Evolutionary conservation across 2,329 filamentous ascomycete species (phyloP).

Genomic region (Beauveria pseudobassiana): DNA sequence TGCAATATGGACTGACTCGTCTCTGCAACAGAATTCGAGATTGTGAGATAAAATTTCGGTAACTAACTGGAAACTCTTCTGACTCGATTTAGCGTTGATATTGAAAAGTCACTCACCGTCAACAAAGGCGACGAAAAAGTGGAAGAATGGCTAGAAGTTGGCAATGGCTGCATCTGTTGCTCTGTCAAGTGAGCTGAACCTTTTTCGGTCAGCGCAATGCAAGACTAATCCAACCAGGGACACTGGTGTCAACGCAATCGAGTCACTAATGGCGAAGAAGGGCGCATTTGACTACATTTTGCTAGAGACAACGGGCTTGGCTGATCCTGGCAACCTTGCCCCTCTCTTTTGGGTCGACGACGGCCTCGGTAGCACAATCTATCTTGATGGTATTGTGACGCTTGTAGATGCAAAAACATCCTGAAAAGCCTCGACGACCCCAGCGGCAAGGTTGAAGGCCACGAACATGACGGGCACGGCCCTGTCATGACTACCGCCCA

Average conservation of each 20-base stretch:
- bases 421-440: slow-evolving; percentile 72
- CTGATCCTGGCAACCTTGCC: slow-evolving; percentile 91
- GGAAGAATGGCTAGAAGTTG: slow-evolving; percentile 91
- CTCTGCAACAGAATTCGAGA: slow-evolving; percentile 60
- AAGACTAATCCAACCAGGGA: slow-evolving; percentile 50
- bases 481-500: slow-evolving; percentile 85
- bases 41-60: slow-evolving; percentile 42
- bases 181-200: slow-evolving; percentile 67
- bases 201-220: not conserved
- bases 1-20: not conserved
- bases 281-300: slow-evolving; percentile 96
- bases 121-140: slow-evolving; percentile 76
- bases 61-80: not conserved
- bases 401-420: slow-evolving; percentile 91
- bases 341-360: slow-evolving; percentile 98
- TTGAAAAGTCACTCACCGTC: slow-evolving; percentile 91
- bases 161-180: slow-evolving; percentile 96
- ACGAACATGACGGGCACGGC: slow-evolving; percentile 47
- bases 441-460: slow-evolving; percentile 42
- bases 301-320: slow-evolving; percentile 89
- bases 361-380: slow-evolving; percentile 88
- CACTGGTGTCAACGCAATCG: slow-evolving; percentile 86
- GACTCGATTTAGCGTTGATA: slow-evolving; percentile 60
- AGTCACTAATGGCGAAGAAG: slow-evolving; percentile 88
- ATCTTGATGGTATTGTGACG: slow-evolving; percentile 93